Evolutionary conservation across 306 rosid genomes (phyloP).

Genomic region (Cucumis sativus): Cucumber_9930_V3 NC_026655.2:7115001-7115500

Average conservation of each 20-base stretch:
- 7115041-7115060: neutral
- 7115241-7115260: constrained; percentile 10
- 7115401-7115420: too few species aligned
- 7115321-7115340: neutral
- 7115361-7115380: neutral
- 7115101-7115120: constrained; percentile 14
- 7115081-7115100: constrained; percentile 15
- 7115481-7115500: too few species aligned
- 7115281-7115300: neutral
- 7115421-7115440: neutral
- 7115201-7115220: constrained; percentile 32
- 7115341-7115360: neutral
- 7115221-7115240: constrained; percentile 57
- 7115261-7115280: neutral
- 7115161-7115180: constrained; percentile 40
- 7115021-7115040: neutral
- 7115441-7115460: too few species aligned
- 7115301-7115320: neutral
- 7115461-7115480: too few species aligned
- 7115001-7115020: neutral
- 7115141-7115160: constrained; percentile 47
- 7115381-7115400: neutral
- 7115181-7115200: constrained; percentile 25
- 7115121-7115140: constrained; percentile 40
- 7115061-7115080: neutral